Base-by-base conservation (phyloP, 2,329 filamentous ascomycete genomes). In the Ascosphaera aggregata region DNA sequence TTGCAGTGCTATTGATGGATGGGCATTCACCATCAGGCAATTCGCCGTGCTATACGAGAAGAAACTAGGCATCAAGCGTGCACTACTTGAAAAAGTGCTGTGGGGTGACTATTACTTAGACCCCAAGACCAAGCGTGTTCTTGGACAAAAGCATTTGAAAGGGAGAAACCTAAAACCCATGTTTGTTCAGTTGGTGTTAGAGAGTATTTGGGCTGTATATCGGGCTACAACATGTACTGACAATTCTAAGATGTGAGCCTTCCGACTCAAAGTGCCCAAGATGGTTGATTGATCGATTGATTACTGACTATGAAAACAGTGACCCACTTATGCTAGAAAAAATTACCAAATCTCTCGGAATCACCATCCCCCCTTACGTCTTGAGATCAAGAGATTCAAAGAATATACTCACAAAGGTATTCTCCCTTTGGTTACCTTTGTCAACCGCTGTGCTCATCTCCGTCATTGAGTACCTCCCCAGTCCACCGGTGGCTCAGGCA, bases 71-170 rank as follows among this genome's bases (percentile, higher is more conserved):
- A 91, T 95, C 57, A 95, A 93, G 59, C 71, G 85, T 36, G 73
- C 73, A 18, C 60, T 80, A 0, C 69, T 98, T 52, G 85, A 98
- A 57, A 94, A 89, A 53, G 82, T 94, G 0, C 66, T 98, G 0
- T 98, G 89, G 89, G 89, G 89, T 36, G 86, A 84, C 54, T 98
- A 80, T 55, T 98, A 94, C 56, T 63, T 98, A 35, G 89, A 98
- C 51, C 84, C 89, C 4, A 98, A 95, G 58, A 92, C 85, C 1
- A 98, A 93, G 56, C 81, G 92, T 51, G 76, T 98, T 0, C 64
- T 98, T 4, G 80, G 77, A 1, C 71, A 76, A 19, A 95, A 93
- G 57, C 89, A 98, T 61, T 64, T 98, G 38, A 95, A 92, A 54
- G 89, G 89, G 2, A 70, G 89, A 36, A 72, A 77, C 42, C 61